Base-by-base conservation (phyloP, 2,329 filamentous ascomycete species). In the Colletotrichum sansevieriae region DNA sequence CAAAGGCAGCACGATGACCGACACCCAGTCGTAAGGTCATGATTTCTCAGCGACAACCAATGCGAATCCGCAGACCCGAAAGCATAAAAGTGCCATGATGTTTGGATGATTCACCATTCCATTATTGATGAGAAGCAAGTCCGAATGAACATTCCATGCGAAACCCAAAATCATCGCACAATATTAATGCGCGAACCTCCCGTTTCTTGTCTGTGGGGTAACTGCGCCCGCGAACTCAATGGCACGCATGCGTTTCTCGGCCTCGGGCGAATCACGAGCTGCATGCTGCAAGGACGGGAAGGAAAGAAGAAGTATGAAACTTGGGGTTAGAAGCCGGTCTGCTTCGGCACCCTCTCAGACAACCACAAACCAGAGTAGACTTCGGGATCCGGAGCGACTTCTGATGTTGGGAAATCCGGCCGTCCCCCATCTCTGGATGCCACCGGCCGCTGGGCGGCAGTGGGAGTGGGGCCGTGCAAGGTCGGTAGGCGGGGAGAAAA, bases 391-490 rank as follows among this genome's bases (percentile, higher is more conserved):
- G 35, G 63, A 25, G 37, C 29, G 9, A 55, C 35, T 39, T n/a
- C 18, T 20, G 8, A 15, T 18, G n/a, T 29, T 18, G 18, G 44
- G 29, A 13, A 44, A 49, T 10, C 43, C 59, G 51, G 37, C 51
- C 64, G 64, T 15, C 29, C n/a, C 22, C n/a, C 29, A 12, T 3
- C 29, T 41, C 33, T 11, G 22, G 13, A 55, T 49, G 29, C 29
- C 29, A 9, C 35, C 49, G 49, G 29, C 29, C 33, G 18, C 33
- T 12, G 41, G 41, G 33, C 54, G 54, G 65, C 33, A 20, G 65
- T 41, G 61, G 65, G 54, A 20, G 65, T 41, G 61, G 65, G 54
- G 61, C 65, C 65, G 65, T 68, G 65, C 61, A 3, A 4, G n/a
- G 10, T 60, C 61, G 61, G 65, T 33, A 39, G 18, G 12, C 61